These are phyloP conservation scores for Dendrothele bispora DNA, from an alignment of 768 basidiomycete species.

Conservation along the genomic window DNA sequence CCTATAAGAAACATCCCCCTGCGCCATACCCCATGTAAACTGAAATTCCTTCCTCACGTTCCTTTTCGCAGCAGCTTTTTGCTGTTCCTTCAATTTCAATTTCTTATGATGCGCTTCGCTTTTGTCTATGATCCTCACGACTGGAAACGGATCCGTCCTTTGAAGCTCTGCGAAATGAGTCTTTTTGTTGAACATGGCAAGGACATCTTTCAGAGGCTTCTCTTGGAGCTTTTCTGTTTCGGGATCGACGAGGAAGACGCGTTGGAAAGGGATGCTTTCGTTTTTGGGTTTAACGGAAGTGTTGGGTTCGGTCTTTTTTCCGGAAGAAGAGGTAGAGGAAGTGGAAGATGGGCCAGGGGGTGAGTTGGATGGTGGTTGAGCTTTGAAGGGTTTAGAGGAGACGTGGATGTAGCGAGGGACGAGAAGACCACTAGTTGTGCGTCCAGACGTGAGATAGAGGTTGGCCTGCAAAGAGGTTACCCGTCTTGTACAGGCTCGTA, in stretches of 20 bases:
- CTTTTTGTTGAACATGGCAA: slow-evolving; percentile 42
- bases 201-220: slow-evolving; percentile 38
- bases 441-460: no score
- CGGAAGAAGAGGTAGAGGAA: no score
- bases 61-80: slow-evolving; percentile 29
- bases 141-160: slow-evolving; percentile 43
- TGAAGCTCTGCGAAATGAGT: slow-evolving; percentile 58
- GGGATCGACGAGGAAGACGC: slow-evolving; percentile 50
- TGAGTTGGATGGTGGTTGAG: no score
- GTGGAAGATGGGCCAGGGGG: no score
- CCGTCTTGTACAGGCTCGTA: no score
- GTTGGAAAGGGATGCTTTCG: slow-evolving; percentile 39
- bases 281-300: slow-evolving; percentile 28
- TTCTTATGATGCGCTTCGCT: slow-evolving; percentile 39
- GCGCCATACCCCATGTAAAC: slow-evolving; percentile 64
- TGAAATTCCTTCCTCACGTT: slow-evolving; percentile 62
- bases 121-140: slow-evolving; percentile 59
- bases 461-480: no score
- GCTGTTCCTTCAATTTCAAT: slow-evolving; percentile 35
- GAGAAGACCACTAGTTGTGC: no score
- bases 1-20: slow-evolving; percentile 66
- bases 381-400: no score
- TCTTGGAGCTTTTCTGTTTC: slow-evolving; percentile 39
- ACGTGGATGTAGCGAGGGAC: no score
- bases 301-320: no score